These are phyloP conservation scores for Termitomyces sp. DNA, from an alignment of 768 basidiomycete genomes.

Conservation along the genomic window DNA sequence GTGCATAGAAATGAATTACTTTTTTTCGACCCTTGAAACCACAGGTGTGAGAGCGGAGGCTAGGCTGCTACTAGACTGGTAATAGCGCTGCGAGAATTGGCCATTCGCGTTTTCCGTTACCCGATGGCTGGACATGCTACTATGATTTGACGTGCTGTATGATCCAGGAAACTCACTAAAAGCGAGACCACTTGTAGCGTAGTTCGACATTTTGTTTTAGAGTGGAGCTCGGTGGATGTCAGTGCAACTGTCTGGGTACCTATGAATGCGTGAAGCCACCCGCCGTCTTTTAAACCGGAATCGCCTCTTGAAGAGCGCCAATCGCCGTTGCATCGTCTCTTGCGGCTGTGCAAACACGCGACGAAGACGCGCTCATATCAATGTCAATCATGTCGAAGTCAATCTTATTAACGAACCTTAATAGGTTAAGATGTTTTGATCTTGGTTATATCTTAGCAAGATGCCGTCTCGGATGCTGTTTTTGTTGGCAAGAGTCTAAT, in stretches of 20 bases:
- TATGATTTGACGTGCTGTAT: background rate
- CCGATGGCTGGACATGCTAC: background rate
- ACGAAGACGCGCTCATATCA: background rate
- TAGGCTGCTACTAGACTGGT: slow-evolving; percentile 7
- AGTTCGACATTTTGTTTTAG: slow-evolving; percentile 3
- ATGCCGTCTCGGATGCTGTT: background rate
- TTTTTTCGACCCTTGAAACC: background rate
- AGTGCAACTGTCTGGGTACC: background rate
- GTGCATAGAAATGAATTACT: background rate
- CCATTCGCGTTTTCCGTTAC: background rate
- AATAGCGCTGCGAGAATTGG: background rate
- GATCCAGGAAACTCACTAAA: background rate
- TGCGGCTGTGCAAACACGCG: slow-evolving; percentile 2
- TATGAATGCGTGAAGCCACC: background rate
- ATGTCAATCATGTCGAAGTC: background rate
- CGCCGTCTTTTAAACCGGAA: background rate
- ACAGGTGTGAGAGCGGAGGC: slow-evolving; percentile 6
- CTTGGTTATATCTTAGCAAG: background rate
- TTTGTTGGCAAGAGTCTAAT: background rate
- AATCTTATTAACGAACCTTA: slow-evolving; percentile 1
- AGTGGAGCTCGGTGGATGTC: background rate
- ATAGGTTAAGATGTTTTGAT: background rate
- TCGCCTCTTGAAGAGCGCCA: background rate
- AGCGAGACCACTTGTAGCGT: background rate
- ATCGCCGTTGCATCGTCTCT: background rate